Percentiles rank a stretch among this genome's conserved stretches.
These are phyloP conservation scores for Diaporthe caulivora DNA, from an alignment of 2,329 filamentous ascomycete genomes.

Conservation along the genomic window DNA sequence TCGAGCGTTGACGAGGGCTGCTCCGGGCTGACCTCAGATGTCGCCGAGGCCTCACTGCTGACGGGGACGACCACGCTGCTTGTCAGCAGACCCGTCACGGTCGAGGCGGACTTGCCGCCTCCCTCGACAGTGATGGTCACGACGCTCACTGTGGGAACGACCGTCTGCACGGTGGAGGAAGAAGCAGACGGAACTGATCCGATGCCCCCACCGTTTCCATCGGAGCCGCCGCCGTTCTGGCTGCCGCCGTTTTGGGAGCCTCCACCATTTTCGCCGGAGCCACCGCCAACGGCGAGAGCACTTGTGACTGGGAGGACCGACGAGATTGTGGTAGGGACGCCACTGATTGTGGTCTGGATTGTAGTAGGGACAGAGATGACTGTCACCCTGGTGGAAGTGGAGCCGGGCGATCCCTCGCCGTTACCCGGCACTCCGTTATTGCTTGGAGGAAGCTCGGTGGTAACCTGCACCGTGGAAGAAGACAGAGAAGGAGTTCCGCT, in stretches of 20 bases:
- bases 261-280: not conserved
- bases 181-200: not conserved
- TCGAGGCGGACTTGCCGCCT: slow-evolving; percentile 14
- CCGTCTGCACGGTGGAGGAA: slow-evolving; percentile 21
- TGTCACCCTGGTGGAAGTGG: not conserved
- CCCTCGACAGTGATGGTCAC: slow-evolving; percentile 25
- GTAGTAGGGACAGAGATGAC: slow-evolving; percentile 22
- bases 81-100: slow-evolving; percentile 1
- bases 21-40: slow-evolving; percentile 10
- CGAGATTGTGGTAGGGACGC: slow-evolving; percentile 9
- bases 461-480: slow-evolving; percentile 15
- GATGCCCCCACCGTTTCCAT: not conserved
- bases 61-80: slow-evolving; percentile 23
- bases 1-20: not conserved
- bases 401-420: not conserved
- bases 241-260: not conserved
- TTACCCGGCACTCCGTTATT: not conserved
- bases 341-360: slow-evolving; percentile 19
- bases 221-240: not conserved
- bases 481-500: slow-evolving; percentile 5
- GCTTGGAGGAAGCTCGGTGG: slow-evolving; percentile 1
- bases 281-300: not conserved
- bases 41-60: not conserved
- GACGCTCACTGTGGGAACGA: slow-evolving; percentile 21
- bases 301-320: slow-evolving; percentile 5